Percentiles rank a stretch among this genome's conserved stretches.
Conservation (phyloP, 2,329 filamentous ascomycete species). For the Colletotrichum lupini region DNA sequence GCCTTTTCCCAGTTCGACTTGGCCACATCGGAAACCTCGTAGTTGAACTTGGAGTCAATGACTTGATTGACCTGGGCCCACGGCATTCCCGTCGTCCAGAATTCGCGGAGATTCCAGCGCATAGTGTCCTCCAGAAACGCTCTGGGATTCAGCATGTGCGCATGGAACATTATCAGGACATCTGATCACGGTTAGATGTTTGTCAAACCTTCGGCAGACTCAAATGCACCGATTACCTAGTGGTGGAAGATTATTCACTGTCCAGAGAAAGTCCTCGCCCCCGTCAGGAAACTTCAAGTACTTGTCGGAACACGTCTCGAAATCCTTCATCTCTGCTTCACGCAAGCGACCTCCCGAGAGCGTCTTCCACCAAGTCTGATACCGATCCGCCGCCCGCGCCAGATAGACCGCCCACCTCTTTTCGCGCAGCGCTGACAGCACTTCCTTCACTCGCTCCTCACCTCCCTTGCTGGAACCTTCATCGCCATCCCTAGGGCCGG, state of each 20-base stretch:
- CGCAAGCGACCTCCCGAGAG: slow-evolving; percentile 45
- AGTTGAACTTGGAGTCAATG: slow-evolving; percentile 71
- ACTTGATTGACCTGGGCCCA: slow-evolving; percentile 69
- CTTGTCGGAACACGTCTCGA: slow-evolving; percentile 17
- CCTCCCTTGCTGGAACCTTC: slow-evolving; percentile 38
- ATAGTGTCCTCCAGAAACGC: slow-evolving; percentile 80
- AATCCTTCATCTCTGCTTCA: slow-evolving; percentile 48
- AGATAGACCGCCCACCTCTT: slow-evolving; percentile 81
- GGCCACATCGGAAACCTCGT: slow-evolving; percentile 57
- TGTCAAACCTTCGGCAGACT: background rate
- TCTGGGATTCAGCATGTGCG: slow-evolving; percentile 81
- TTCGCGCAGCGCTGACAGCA: slow-evolving; percentile 68
- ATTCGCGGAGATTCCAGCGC: slow-evolving; percentile 61
- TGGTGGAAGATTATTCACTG: slow-evolving; percentile 62
- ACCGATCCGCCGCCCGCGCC: slow-evolving; percentile 74
- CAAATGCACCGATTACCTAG: slow-evolving; percentile 58
- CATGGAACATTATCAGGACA: slow-evolving; percentile 83
- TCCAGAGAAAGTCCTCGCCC: slow-evolving; percentile 47
- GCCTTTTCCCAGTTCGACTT: slow-evolving; percentile 56
- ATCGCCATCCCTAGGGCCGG: slow-evolving; percentile 37
- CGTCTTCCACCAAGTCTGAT: slow-evolving; percentile 72
- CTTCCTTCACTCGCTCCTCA: slow-evolving; percentile 47
- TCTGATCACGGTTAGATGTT: slow-evolving; percentile 55
- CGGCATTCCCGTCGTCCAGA: slow-evolving; percentile 74
- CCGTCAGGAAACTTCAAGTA: slow-evolving; percentile 49